Conservation (phyloP, 805 yeast species). For the Saccharomycopsis sp. region DNA sequence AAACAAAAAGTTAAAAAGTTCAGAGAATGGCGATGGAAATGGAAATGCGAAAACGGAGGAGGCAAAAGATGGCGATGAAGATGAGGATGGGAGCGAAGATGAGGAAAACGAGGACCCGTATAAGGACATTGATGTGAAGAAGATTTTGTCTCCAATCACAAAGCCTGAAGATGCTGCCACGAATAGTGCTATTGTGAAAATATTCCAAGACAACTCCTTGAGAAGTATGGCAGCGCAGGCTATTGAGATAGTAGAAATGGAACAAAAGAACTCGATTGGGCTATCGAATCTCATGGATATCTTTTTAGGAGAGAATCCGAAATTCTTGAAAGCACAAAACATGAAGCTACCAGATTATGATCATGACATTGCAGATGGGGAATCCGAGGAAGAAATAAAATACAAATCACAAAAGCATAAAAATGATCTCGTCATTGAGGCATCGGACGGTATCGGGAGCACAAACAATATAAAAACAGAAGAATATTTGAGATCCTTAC, state of each 20-base stretch:
- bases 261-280: conserved; percentile 67
- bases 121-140: conserved; percentile 41
- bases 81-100: conserved; percentile 28
- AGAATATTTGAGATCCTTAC: conserved; percentile 12
- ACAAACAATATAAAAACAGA: conserved; percentile 16
- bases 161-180: conserved; percentile 72
- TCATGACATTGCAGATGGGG: conserved; percentile 38
- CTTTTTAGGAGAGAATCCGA: conserved; percentile 81
- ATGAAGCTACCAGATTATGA: conserved; percentile 63
- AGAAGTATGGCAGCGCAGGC: conserved; percentile 60
- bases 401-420: conserved; percentile 12
- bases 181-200: conserved; percentile 59
- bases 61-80: conserved; percentile 24
- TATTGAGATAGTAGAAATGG: conserved; percentile 69
- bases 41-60: too few species aligned
- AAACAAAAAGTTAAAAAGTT: conserved; percentile 27
- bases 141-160: conserved; percentile 65
- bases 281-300: conserved; percentile 65
- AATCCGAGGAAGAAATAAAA: conserved; percentile 13
- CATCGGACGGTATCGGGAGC: conserved; percentile 18
- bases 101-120: conserved; percentile 35
- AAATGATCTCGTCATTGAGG: conserved; percentile 18
- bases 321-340: conserved; percentile 51
- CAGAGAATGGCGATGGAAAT: conserved; percentile 39
- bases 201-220: conserved; percentile 51